These are phyloP conservation scores for Cyclotella baltica DNA, from an alignment of 108 stramenopile genomes.

Conservation along the genomic window DNA sequence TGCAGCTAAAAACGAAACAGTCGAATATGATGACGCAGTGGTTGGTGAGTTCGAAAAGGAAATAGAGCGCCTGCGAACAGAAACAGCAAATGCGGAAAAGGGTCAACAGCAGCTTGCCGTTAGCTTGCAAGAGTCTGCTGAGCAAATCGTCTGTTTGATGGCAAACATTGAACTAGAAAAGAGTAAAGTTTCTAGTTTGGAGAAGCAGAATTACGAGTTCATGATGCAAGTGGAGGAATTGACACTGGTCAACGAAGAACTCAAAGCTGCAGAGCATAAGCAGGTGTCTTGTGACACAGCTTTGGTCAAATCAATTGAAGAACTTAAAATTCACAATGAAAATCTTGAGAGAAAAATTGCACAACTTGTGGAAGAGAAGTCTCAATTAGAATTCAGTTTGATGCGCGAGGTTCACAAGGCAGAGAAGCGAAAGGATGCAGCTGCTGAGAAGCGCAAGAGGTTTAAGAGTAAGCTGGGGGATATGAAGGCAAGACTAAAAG, in stretches of 20 bases:
- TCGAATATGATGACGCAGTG: constrained; percentile 38
- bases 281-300: background rate
- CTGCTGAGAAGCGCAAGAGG: constrained; percentile 23
- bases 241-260: constrained; percentile 17
- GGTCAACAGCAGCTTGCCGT: constrained; percentile 28
- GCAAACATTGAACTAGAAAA: constrained; percentile 33
- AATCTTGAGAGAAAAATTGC: constrained; percentile 16
- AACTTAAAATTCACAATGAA: constrained; percentile 19
- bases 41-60: constrained; percentile 45
- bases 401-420: constrained; percentile 25
- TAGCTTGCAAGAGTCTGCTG: constrained; percentile 33
- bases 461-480: constrained; percentile 27
- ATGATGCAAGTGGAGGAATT: constrained; percentile 38
- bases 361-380: constrained; percentile 29
- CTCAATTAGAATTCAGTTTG: constrained; percentile 28
- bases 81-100: constrained; percentile 45
- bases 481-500: constrained; percentile 27
- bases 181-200: constrained; percentile 23
- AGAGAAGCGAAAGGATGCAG: constrained; percentile 17
- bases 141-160: constrained; percentile 41
- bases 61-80: constrained; percentile 46
- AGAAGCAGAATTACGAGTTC: constrained; percentile 27
- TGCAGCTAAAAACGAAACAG: constrained; percentile 94
- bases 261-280: constrained; percentile 1
- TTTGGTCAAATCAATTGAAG: constrained; percentile 8